Conservation (phyloP, 805 yeast species). For the Scheffersomyces spartinae region DNA sequence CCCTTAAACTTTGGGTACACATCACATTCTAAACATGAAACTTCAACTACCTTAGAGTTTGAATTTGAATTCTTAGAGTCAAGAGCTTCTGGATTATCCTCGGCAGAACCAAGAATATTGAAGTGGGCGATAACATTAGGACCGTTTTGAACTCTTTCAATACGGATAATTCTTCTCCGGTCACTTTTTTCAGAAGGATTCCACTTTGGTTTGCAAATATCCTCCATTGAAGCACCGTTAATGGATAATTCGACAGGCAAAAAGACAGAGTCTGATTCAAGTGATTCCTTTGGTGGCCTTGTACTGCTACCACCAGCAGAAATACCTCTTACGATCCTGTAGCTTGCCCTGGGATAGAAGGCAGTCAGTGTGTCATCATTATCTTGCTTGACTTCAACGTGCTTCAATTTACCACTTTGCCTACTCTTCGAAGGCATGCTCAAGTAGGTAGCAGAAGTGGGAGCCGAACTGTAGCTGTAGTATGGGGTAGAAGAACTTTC, state of each 20-base stretch:
- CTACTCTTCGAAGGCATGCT: constrained; percentile 1
- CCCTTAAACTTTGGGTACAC: constrained; percentile 7
- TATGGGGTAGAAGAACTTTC: neutral
- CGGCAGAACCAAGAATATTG: constrained; percentile 40
- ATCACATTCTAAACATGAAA: constrained; percentile 44
- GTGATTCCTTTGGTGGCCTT: constrained; percentile 38
- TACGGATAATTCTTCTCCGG: constrained; percentile 43
- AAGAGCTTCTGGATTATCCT: constrained; percentile 31
- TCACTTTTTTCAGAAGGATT: constrained; percentile 32
- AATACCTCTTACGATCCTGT: constrained; percentile 42
- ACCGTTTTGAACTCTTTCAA: constrained; percentile 42
- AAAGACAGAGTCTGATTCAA: constrained; percentile 12
- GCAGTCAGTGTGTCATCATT: neutral
- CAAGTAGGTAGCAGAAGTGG: neutral
- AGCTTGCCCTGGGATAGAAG: no score
- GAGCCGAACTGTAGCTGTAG: neutral
- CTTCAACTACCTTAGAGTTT: constrained; percentile 51
- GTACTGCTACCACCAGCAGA: constrained; percentile 48
- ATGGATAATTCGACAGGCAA: constrained; percentile 39
- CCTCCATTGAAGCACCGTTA: constrained; percentile 32
- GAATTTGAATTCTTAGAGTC: no score
- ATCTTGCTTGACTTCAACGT: neutral
- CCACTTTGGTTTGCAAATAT: constrained; percentile 45
- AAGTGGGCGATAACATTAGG: constrained; percentile 37
- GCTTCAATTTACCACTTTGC: no score